Base-by-base conservation (phyloP, 805 yeast species). In the Saturnispora galanensis region DNA sequence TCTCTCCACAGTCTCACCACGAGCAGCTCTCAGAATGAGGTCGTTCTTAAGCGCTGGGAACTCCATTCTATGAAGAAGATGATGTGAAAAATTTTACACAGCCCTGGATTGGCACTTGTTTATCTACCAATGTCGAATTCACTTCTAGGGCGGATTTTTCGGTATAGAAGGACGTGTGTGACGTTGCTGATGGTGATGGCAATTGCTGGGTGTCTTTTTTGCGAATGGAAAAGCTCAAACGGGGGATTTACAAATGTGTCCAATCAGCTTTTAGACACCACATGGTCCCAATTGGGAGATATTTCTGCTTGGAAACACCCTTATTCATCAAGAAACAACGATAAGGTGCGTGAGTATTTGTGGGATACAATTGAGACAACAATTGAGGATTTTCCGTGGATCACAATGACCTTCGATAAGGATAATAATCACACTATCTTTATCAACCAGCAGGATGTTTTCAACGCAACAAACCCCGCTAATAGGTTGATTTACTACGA, bases 1-100 rank as follows among this genome's bases (percentile, higher is more conserved):
- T 60, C 98, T 79, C 65, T 93, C 97, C 35, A 90, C 97, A 48
- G 67, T 68, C 60, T 90, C 95, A 42, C 84, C 97, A 52, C 73
- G 72, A 10, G 97, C 97, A 3, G 97, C 96, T 55, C 98, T 73
- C 51, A 93, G 69, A 32, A 93, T 83, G 57, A 90, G 71, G 59
- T 93, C 98, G 66, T 93, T 93, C 65, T 89, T 76, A 61, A 89
- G 69, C 12, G 80, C 77, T 13, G 96, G 80, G 62, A 88, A 89
- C n/a, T 44, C 15, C 50, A 47, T 54, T 13, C 28, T 39, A 15
- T 12, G 32, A 37, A 7, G 17, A 30, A 18, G 39, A 18, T 18
- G 26, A 36, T 10, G 18, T 37, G 13, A 9, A 17, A 18, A 8
- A 16, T 12, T 13, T 35, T 35, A 16, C 38, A 35, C 38, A 16